Conservation (phyloP, 225 moss, liverwort and hornwort genomes). For the Bryum argenteum region DNA sequence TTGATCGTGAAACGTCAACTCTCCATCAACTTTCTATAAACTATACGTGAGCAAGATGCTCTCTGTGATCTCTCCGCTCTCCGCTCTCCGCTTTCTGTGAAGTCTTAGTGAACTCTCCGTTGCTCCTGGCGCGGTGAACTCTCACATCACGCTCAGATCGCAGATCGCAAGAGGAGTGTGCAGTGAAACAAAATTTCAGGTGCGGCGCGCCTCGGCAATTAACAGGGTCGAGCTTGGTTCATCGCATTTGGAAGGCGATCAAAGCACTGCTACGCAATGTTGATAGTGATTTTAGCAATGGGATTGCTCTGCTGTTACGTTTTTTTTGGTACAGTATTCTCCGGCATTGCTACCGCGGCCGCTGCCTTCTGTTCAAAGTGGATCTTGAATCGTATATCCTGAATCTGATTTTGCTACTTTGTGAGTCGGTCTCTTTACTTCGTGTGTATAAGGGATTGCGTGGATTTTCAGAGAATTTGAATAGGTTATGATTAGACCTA, state of each 20-base stretch:
- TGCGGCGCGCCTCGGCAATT: too few relatives aligned
- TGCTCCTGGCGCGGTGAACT: constrained; percentile 10
- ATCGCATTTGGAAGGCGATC: constrained; percentile 2
- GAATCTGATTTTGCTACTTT: constrained; percentile 4
- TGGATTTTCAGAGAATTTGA: neutral
- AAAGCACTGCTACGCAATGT: constrained; percentile 28
- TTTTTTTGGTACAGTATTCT: constrained; percentile 26
- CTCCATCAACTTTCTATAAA: neutral
- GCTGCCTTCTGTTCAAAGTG: constrained; percentile 45
- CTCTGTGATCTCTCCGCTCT: neutral
- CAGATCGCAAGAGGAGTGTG: too few relatives aligned
- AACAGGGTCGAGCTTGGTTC: too few relatives aligned
- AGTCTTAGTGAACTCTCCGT: neutral
- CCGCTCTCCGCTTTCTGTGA: neutral
- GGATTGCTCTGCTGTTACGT: constrained; percentile 33
- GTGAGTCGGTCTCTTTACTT: neutral
- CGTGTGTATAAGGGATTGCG: neutral
- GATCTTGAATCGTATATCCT: too few relatives aligned
- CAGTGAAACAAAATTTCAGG: too few relatives aligned
- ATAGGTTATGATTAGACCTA: too few relatives aligned
- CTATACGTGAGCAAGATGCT: neutral
- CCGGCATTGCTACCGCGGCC: constrained; percentile 38
- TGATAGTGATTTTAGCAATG: constrained; percentile 33
- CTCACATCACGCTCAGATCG: neutral
- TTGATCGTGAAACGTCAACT: neutral